phyloP scores from a whole-genome alignment of 1,284 basidiomycete species.

The Tylopilus orsonianus region DNA sequence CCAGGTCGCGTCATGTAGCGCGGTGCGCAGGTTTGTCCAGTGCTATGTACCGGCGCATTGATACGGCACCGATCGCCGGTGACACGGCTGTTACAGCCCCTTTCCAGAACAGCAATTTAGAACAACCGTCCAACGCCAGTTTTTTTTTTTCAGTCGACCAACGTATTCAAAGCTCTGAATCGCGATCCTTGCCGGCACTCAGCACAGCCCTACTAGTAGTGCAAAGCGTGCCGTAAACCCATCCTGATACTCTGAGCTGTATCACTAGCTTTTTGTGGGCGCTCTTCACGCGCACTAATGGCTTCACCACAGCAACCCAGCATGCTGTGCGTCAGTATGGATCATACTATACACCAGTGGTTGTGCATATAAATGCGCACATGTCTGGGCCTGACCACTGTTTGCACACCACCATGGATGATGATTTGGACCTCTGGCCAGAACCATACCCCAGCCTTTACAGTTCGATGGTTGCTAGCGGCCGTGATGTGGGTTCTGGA shows the following conservation, averaged over 20 bases:
- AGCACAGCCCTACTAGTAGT: background rate
- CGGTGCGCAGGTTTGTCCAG: conserved; percentile 1
- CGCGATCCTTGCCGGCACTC: conserved; percentile 21
- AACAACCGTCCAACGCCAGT: conserved; percentile 7
- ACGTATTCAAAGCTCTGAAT: conserved; percentile 19
- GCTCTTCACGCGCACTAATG: conserved; percentile 1
- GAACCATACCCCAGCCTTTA: conserved; percentile 10
- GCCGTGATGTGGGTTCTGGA: background rate
- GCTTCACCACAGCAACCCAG: conserved; percentile 23
- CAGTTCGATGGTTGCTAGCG: background rate
- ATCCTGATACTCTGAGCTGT: background rate
- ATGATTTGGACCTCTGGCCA: conserved; percentile 7
- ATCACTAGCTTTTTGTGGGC: background rate
- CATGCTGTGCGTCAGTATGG: conserved; percentile 25
- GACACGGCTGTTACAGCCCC: conserved; percentile 21
- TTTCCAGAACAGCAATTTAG: conserved; percentile 25
- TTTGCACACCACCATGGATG: conserved; percentile 16
- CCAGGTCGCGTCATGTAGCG: no score
- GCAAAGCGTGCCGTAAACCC: conserved; percentile 7
- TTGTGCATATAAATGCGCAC: conserved; percentile 17
- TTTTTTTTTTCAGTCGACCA: background rate
- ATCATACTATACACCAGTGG: background rate
- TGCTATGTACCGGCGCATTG: conserved; percentile 4
- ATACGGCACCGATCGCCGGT: background rate
- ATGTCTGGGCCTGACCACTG: background rate